Evolutionary conservation across 768 basidiomycete genomes (phyloP).

Genomic region (Gloeophyllum trabeum): DNA sequence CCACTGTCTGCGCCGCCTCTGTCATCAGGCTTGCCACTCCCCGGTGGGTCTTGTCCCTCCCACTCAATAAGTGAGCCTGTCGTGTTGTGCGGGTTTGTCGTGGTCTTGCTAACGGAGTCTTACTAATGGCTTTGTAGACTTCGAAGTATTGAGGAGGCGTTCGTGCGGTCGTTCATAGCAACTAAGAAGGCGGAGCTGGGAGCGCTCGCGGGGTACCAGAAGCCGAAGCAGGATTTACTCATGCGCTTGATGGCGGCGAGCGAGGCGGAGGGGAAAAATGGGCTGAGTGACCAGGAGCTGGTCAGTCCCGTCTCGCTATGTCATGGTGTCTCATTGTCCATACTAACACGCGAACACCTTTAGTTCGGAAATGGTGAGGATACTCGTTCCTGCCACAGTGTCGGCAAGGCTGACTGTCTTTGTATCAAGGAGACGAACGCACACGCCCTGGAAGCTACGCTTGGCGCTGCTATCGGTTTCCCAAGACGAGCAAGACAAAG

Average conservation of each 20-base stretch:
- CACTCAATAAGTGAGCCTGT: not conserved
- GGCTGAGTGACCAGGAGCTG: not conserved
- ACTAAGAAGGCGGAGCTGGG: not conserved
- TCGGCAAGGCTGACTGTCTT: not conserved
- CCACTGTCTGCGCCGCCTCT: not conserved
- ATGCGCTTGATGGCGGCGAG: not conserved
- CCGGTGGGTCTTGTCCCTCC: not conserved
- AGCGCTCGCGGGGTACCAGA: not conserved
- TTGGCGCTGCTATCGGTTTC: constrained; percentile 20
- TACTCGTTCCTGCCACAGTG: constrained; percentile 1
- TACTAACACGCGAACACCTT: constrained; percentile 10
- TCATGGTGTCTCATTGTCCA: too few species aligned
- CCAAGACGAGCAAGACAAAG: constrained; percentile 19
- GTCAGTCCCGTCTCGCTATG: not conserved
- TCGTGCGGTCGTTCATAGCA: not conserved
- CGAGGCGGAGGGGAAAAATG: not conserved
- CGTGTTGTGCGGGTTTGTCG: not conserved
- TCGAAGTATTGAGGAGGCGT: too few species aligned
- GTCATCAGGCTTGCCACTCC: not conserved
- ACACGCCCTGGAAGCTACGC: constrained; percentile 19
- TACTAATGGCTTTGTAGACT: too few species aligned
- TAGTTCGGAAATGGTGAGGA: constrained; percentile 8
- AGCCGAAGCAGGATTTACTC: not conserved
- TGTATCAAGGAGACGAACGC: constrained; percentile 19
- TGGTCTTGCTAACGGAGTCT: too few species aligned